Evolutionary conservation across 2,329 filamentous ascomycete species (phyloP).

Genomic region (Nemania diffusa): DNA sequence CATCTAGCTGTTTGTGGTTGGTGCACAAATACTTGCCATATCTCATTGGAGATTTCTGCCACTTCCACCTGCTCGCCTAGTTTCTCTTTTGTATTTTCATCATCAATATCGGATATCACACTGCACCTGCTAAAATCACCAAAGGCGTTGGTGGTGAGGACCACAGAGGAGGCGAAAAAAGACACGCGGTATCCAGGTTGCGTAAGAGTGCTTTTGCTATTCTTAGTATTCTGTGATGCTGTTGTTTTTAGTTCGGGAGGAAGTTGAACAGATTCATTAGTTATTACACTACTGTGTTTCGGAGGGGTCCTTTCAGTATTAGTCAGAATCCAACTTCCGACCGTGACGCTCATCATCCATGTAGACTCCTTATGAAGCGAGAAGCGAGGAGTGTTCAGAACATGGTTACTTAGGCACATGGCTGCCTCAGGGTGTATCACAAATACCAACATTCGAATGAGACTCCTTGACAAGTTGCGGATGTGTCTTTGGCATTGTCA

Average conservation of each 20-base stretch:
- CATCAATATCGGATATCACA: constrained; percentile 25
- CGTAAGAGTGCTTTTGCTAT: not conserved
- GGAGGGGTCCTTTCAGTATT: not conserved
- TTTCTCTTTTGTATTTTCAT: not conserved
- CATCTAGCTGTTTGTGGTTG: constrained; percentile 34
- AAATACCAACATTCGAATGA: constrained; percentile 18
- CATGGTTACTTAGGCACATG: constrained; percentile 13
- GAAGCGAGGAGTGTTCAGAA: constrained; percentile 12
- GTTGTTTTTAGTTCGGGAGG: not conserved
- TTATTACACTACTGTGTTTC: not conserved
- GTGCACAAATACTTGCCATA: constrained; percentile 36
- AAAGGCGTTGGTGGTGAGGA: constrained; percentile 32
- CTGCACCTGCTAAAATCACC: constrained; percentile 35
- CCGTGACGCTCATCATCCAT: constrained; percentile 13
- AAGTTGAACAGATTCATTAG: not conserved
- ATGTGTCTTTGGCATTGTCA: not conserved
- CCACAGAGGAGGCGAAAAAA: constrained; percentile 27
- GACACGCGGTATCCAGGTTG: not conserved
- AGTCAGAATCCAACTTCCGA: constrained; percentile 9
- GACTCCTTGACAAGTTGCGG: not conserved
- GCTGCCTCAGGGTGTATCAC: constrained; percentile 17
- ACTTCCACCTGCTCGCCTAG: not conserved
- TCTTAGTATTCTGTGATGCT: no score
- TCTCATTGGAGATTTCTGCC: constrained; percentile 14
- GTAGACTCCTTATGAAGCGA: constrained; percentile 6